Percentiles rank a stretch among this genome's conserved stretches.
Conservation (phyloP, 345 rosid genomes). For the Alliaria petiolata region DNA sequence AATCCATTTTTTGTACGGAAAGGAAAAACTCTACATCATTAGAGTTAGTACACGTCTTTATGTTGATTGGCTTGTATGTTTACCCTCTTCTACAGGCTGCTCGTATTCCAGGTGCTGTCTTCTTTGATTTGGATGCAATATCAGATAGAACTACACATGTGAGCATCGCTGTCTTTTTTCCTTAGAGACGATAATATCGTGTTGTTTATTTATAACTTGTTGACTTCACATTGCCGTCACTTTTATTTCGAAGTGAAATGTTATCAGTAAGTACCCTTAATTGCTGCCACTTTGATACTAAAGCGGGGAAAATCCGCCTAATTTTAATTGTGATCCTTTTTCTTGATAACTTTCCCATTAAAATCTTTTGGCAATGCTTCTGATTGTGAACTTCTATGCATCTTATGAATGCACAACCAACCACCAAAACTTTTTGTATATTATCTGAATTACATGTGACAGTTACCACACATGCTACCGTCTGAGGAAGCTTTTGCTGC, state of each 20-base stretch:
- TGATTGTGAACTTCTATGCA: not conserved
- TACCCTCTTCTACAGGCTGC: constrained; percentile 57
- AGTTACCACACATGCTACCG: constrained; percentile 99
- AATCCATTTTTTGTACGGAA: too few species aligned
- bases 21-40: not conserved
- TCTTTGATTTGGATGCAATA: constrained; percentile 92
- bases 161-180: constrained; percentile 16
- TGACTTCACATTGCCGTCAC: constrained; percentile 6
- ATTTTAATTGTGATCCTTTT: not conserved
- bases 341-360: not conserved
- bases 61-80: constrained; percentile 4
- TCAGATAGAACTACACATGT: constrained; percentile 67
- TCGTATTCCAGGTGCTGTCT: constrained; percentile 92
- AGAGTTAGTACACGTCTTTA: constrained; percentile 4
- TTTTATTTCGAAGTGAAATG: not conserved
- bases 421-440: too few species aligned
- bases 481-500: constrained; percentile 97
- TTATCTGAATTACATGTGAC: constrained; percentile 22
- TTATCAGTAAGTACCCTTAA: not conserved
- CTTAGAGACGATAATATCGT: not conserved
- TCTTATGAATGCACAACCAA: not conserved
- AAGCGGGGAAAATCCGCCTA: not conserved
- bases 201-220: not conserved
- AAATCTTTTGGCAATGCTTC: not conserved
- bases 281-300: not conserved